phyloP scores from a whole-genome alignment of 2,329 filamentous ascomycete species.

The Capronia epimyces region DNA sequence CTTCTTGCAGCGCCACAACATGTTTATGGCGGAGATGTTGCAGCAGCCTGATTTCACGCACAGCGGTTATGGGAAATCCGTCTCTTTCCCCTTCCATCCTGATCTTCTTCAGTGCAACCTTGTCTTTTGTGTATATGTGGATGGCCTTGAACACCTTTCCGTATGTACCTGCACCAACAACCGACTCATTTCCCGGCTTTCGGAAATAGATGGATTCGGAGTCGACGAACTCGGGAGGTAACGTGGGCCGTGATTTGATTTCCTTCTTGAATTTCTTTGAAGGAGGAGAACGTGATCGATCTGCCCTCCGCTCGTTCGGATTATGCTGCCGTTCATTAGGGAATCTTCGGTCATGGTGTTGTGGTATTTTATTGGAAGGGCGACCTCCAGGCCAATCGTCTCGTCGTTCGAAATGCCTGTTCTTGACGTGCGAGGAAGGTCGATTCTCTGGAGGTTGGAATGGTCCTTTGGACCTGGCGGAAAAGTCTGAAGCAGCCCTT shows the following conservation, averaged over 20 bases:
- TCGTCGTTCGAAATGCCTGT: conserved; percentile 39
- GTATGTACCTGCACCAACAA: conserved; percentile 91
- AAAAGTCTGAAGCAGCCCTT: conserved; percentile 48
- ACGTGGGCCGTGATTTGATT: conserved; percentile 63
- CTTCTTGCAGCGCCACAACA: conserved; percentile 76
- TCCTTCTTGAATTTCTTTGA: conserved; percentile 63
- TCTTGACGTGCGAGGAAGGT: conserved; percentile 37
- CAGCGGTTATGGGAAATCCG: conserved; percentile 84
- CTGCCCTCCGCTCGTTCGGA: conserved; percentile 44
- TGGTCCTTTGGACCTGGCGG: conserved; percentile 40
- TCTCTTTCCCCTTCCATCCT: conserved; percentile 90
- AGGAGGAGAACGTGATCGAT: conserved; percentile 49
- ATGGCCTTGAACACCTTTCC: conserved; percentile 93
- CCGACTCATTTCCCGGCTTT: conserved; percentile 95
- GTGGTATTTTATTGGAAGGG: conserved; percentile 31
- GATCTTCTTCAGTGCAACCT: conserved; percentile 83
- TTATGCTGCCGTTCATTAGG: conserved; percentile 33
- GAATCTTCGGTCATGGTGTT: conserved; percentile 35
- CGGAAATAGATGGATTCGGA: conserved; percentile 91
- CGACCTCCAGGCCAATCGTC: conserved; percentile 37
- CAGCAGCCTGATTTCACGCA: conserved; percentile 86
- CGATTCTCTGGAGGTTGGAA: conserved; percentile 36
- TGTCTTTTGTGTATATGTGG: conserved; percentile 80
- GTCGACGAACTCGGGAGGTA: conserved; percentile 65
- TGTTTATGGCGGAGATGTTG: conserved; percentile 78